These are phyloP conservation scores for Hydnomerulius pinastri DNA, from an alignment of 768 basidiomycete species.

Conservation along the genomic window DNA sequence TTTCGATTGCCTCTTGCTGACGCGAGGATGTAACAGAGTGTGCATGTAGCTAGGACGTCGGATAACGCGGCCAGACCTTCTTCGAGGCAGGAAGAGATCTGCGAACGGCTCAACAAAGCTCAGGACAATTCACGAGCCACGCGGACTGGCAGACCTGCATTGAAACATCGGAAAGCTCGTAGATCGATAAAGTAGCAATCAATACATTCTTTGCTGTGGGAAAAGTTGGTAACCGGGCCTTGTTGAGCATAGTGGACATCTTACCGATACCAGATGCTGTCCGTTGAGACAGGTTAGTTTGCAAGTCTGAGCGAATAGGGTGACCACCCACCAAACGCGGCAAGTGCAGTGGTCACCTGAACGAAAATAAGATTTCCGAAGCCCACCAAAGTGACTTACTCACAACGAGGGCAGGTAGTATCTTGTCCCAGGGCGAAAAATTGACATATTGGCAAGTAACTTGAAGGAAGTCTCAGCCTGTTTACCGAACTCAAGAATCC, in stretches of 20 bases:
- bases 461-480: background rate
- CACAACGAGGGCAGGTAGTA: background rate
- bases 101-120: background rate
- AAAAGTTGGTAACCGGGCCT: too few species aligned
- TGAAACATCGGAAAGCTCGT: background rate
- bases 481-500: background rate
- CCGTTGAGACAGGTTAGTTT: too few species aligned
- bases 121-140: background rate
- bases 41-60: slow-evolving; percentile 14
- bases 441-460: background rate
- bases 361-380: background rate
- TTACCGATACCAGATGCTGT: too few species aligned
- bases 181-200: too few species aligned
- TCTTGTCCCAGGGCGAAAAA: background rate
- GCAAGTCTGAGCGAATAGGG: too few species aligned
- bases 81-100: background rate
- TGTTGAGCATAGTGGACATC: too few species aligned
- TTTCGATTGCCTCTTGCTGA: slow-evolving; percentile 3
- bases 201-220: too few species aligned
- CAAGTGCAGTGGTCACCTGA: background rate
- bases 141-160: background rate
- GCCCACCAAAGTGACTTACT: background rate
- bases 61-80: slow-evolving; percentile 3
- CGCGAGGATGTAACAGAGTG: slow-evolving; percentile 15
- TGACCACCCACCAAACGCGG: background rate